Base-by-base conservation (phyloP, 208 protist genomes). In the Trypanosoma brucei region DNA sequence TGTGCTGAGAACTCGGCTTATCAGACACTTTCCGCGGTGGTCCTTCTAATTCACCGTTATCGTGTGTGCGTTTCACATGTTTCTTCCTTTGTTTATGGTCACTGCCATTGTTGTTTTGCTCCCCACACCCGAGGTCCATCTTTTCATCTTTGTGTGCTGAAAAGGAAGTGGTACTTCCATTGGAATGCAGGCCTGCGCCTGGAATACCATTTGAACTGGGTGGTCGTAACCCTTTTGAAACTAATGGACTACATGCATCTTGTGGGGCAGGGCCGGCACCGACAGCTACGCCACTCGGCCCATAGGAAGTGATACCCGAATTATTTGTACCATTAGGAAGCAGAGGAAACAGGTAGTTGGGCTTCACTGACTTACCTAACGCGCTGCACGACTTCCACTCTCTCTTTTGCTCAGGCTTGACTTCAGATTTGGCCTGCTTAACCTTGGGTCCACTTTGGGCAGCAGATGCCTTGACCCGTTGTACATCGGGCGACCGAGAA, bases 11-110 rank as follows among this genome's bases (percentile, higher is more conserved):
- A 45, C n/a, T 57, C 3, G 4, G 53, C n/a, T 55, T 66, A 3
- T 46, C 59, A 44, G 58, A 13, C 1, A 39, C 38, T 11, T 33
- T 9, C 38, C 48, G 39, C 4, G 37, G 36, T 39, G 51, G 39
- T 36, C 36, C 52, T 35, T 42, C 34, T 13, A 44, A 14, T 2
- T 44, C 54, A 1, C 67, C 55, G 31, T 33, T 30, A 33, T 39
- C 35, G 36, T 3, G 33, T 52, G 40, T 46, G 30, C 54, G 53
- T 38, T 56, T 66, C 9, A 9, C 11, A 11, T 66, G 58, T 40
- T 72, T 72, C 54, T 66, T 72, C 38, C 55, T 66, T 9, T 42
- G 53, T 35, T 66, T 65, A 5, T 33, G 30, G 1, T 33, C 34
- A 53, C 38, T 42, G 36, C 55, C 64, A 45, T 34, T 49, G 36